These are phyloP conservation scores for Umbellularia californica DNA, from an alignment of 164 flowering plant genomes.

Conservation along the genomic window DNA sequence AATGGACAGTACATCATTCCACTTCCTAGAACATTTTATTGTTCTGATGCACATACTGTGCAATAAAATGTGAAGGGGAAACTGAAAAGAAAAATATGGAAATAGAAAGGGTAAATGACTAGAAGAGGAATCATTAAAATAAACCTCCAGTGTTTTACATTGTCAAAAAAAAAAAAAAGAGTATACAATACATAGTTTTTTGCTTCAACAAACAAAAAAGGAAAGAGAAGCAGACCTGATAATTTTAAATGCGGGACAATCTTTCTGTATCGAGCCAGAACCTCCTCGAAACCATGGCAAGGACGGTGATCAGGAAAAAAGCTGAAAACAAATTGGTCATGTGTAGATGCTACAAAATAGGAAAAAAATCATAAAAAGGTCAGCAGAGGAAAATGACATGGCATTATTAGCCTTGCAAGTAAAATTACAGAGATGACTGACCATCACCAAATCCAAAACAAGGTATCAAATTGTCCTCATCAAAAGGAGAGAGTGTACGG, in stretches of 20 bases:
- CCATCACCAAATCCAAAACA: constrained; percentile 99
- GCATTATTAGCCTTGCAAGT: not conserved
- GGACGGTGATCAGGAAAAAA: constrained; percentile 63
- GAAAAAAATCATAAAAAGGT: not conserved
- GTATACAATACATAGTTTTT: not conserved
- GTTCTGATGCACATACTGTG: no score
- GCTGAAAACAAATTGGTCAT: constrained; percentile 75
- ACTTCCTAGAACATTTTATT: no score
- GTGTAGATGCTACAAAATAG: constrained; percentile 57
- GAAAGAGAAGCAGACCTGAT: constrained; percentile 44
- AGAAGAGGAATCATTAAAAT: no score
- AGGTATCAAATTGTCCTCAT: constrained; percentile 87
- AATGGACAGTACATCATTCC: no score
- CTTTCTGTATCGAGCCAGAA: constrained; percentile 64
- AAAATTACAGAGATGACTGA: constrained; percentile 25
- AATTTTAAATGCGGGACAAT: constrained; percentile 64
- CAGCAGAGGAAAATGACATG: not conserved
- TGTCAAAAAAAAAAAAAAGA: no score
- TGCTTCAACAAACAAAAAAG: not conserved
- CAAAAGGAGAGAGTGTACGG: constrained; percentile 74
- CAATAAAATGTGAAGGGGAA: no score
- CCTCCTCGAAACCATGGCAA: constrained; percentile 83
- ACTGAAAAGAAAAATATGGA: no score
- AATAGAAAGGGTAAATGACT: no score
- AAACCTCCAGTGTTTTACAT: no score